Evolutionary conservation across 2,329 filamentous ascomycete species (phyloP).

Genomic region (Colletotrichum tropicicola): DNA sequence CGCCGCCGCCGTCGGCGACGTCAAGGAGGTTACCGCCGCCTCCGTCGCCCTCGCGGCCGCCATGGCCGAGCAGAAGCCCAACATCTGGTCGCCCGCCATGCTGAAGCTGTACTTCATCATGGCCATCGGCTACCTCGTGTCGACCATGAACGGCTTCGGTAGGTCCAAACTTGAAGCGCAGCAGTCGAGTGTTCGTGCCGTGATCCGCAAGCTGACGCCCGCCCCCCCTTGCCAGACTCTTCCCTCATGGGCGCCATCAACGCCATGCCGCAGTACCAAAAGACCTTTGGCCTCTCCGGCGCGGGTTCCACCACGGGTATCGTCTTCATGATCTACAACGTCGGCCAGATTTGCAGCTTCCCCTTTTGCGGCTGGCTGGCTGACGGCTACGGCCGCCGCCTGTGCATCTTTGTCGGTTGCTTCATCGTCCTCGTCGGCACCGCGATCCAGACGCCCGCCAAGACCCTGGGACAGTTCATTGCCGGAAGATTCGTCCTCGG

Average conservation of each 20-base stretch:
- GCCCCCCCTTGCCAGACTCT: constrained; percentile 51
- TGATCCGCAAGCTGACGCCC: neutral
- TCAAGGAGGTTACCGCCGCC: constrained; percentile 44
- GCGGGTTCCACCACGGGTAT: constrained; percentile 54
- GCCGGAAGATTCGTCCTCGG: constrained; percentile 49
- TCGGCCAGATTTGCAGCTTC: constrained; percentile 57
- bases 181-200: neutral
- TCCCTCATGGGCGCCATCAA: constrained; percentile 47
- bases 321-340: constrained; percentile 55
- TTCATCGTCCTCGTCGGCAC: constrained; percentile 57
- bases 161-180: neutral
- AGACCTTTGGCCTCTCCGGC: constrained; percentile 52
- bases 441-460: constrained; percentile 50
- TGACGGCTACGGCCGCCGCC: constrained; percentile 58
- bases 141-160: constrained; percentile 42
- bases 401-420: constrained; percentile 60
- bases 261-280: constrained; percentile 55
- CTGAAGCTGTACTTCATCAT: constrained; percentile 40
- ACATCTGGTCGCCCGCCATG: constrained; percentile 43
- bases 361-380: constrained; percentile 57
- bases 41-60: constrained; percentile 46
- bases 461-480: constrained; percentile 56
- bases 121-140: constrained; percentile 37
- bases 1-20: constrained; percentile 31
- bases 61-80: constrained; percentile 44